Evolutionary conservation across 2,329 filamentous ascomycete genomes (phyloP).

Genomic region (Malbranchea cinnamomea): DNA sequence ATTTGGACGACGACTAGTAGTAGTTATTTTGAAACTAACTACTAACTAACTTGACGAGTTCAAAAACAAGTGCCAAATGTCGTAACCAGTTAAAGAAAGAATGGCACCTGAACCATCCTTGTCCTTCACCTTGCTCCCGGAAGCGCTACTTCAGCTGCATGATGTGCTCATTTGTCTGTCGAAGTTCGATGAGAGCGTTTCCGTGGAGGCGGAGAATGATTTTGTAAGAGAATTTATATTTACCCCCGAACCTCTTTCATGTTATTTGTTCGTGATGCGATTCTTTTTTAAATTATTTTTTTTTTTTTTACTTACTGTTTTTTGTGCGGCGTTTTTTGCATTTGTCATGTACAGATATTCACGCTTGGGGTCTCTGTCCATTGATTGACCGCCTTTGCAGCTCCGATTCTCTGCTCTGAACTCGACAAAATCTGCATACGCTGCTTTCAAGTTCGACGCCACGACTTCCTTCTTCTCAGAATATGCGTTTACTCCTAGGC

Average conservation of each 20-base stretch:
- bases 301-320: too few species aligned
- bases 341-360: constrained; percentile 1
- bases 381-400: constrained; percentile 25
- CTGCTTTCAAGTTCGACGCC: constrained; percentile 43
- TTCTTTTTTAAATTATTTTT: too few species aligned
- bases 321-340: too few species aligned
- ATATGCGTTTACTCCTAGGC: constrained; percentile 37
- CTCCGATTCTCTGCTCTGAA: constrained; percentile 48
- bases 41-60: too few species aligned
- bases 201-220: constrained; percentile 45
- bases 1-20: too few species aligned
- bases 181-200: constrained; percentile 49
- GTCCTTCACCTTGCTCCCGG: constrained; percentile 40
- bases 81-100: too few species aligned
- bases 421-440: constrained; percentile 48
- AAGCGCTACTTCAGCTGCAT: constrained; percentile 41
- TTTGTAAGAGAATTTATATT: constrained; percentile 34
- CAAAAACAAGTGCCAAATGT: too few species aligned
- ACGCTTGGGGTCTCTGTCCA: too few species aligned
- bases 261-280: neutral
- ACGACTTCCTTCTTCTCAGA: constrained; percentile 39
- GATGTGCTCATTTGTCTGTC: constrained; percentile 45
- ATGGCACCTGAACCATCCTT: too few species aligned
- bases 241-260: neutral
- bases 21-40: too few species aligned